phyloP scores from a whole-genome alignment of 2,329 filamentous ascomycete genomes.

The Orbilia quercus region DNA sequence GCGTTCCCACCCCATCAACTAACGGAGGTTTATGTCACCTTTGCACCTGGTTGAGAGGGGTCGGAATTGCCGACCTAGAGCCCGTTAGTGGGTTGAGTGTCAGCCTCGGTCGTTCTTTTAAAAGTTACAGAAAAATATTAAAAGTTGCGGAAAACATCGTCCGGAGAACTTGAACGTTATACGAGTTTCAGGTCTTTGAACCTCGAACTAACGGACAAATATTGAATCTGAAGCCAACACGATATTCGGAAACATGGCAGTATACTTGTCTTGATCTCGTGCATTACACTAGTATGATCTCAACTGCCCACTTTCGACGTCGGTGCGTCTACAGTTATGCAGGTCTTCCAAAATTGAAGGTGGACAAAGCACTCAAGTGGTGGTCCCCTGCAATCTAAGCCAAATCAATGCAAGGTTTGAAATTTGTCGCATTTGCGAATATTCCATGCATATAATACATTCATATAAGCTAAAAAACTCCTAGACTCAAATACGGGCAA shows the following conservation, averaged over 20 bases:
- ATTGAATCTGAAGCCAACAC: background rate
- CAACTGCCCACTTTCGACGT: background rate
- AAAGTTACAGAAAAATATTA: background rate
- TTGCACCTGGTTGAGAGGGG: slow-evolving; percentile 11
- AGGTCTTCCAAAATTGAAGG: background rate
- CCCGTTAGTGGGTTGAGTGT: background rate
- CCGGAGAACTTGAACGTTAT: background rate
- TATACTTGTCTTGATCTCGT: no score
- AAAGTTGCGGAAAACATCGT: background rate
- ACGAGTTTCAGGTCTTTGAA: background rate
- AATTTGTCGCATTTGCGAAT: slow-evolving; percentile 2
- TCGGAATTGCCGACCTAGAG: slow-evolving; percentile 31
- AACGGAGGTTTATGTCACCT: slow-evolving; percentile 24
- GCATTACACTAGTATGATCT: no score
- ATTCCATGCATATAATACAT: background rate
- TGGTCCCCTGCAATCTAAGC: background rate
- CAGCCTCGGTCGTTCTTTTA: no score
- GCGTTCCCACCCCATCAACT: slow-evolving; percentile 20
- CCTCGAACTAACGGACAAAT: background rate
- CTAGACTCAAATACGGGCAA: no score
- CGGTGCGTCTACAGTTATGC: background rate
- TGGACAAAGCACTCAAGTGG: background rate
- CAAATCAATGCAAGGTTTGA: background rate
- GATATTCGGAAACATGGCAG: background rate
- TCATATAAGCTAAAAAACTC: no score